Conservation (phyloP, 202 grass and related monocot genomes). For the Zizania palustris region DNA sequence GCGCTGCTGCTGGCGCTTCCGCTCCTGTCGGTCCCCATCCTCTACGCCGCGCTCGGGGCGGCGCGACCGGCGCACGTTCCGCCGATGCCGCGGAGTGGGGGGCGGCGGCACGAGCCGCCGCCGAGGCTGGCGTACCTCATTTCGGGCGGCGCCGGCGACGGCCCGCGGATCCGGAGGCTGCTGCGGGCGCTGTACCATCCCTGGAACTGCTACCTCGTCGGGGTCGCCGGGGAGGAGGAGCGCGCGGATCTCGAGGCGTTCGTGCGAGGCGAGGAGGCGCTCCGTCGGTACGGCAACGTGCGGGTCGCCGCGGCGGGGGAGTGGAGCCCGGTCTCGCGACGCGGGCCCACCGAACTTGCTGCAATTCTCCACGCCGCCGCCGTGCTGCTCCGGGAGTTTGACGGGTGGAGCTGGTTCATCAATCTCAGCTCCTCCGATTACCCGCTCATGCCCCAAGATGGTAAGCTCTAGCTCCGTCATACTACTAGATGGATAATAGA, state of each 20-base stretch:
- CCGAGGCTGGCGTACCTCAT: slow-evolving; percentile 88
- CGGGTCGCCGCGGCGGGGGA: slow-evolving; percentile 44
- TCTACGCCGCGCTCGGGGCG: slow-evolving; percentile 65
- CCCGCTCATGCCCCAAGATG: slow-evolving; percentile 84
- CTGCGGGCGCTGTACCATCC: slow-evolving; percentile 86
- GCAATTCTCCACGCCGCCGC: slow-evolving; percentile 77
- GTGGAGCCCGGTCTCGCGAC: slow-evolving; percentile 50
- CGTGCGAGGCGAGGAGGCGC: slow-evolving; percentile 56
- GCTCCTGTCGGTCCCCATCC: slow-evolving; percentile 68
- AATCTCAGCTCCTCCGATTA: slow-evolving; percentile 92
- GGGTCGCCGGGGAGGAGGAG: slow-evolving; percentile 60
- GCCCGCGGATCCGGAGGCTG: slow-evolving; percentile 66
- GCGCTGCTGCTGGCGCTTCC: slow-evolving; percentile 65
- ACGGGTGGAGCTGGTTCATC: slow-evolving; percentile 88
- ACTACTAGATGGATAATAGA: background rate
- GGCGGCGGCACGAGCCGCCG: slow-evolving; percentile 34
- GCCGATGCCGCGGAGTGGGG: background rate
- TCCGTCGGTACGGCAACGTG: slow-evolving; percentile 63
- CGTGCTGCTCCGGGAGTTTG: slow-evolving; percentile 56
- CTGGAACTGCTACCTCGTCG: slow-evolving; percentile 87
- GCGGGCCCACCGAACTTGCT: slow-evolving; percentile 64
- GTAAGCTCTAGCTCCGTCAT: slow-evolving; percentile 48
- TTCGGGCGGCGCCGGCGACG: slow-evolving; percentile 66
- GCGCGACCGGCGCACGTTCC: slow-evolving; percentile 20
- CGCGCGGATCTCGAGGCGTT: slow-evolving; percentile 77